Base-by-base conservation (phyloP, 306 rosid genomes). In the Abrus pulchellus region DNA sequence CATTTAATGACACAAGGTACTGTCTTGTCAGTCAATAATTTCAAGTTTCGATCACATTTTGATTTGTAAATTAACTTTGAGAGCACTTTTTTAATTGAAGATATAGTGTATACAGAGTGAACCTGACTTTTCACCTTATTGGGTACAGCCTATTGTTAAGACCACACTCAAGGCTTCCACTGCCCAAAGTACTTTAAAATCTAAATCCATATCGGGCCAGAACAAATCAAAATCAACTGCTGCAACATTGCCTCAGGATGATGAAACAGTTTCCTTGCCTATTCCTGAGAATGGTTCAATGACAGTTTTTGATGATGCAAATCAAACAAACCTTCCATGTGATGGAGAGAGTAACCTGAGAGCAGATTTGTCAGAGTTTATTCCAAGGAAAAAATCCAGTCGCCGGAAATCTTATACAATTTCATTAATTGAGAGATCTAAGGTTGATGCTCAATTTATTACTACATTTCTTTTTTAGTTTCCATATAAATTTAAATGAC, bases 361-460 rank as follows among this genome's bases (percentile, higher is more conserved):
- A 59, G 73, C 83, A 60, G 77, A 75, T 62, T 69, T 81, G 5
- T 68, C 88, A 3, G 85, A 84, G 62, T 28, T 77, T 13, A 78
- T 63, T 43, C 32, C 88, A 56, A 90, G 45, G 80, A 89, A 75
- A 82, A 89, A 80, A 76, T 85, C 90, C 53, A 78, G 59, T 14
- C 88, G 97, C 57, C 84, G 97, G 76, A 89, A 87, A 84, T 94
- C 98, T 9, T 94, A 92, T 87, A 91, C 97, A 49, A 82, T 90
- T 70, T 75, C 83, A 50, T 82, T 94, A 72, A 76, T 94, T 64
- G 87, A 87, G 80, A 82, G 92, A 83, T 83, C 97, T 34, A 91
- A 91, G 98, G 98, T 94, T 77, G 68, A 59, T 57, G 80, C 66
- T 48, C 73, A 72, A 69, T 60, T n/a, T 50, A 9, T 69, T 69